Conservation (phyloP, 495 filamentous ascomycete species). For the Xylaria sp. region DNA sequence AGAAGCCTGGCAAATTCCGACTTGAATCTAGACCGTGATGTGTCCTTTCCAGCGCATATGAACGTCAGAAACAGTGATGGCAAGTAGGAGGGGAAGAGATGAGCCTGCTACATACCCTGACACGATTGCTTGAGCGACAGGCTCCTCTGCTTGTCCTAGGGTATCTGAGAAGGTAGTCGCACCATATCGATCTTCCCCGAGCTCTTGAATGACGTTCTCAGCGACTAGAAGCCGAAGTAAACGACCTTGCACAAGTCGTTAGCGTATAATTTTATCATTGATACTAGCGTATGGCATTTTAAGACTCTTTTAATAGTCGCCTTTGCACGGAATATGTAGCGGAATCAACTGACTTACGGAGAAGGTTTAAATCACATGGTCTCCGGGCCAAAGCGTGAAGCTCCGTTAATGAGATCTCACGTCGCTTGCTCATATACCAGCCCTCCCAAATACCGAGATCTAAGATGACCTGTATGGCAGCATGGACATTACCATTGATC, state of each 20-base stretch:
- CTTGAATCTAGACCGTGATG: conserved; percentile 24
- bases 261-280: background rate
- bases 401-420: conserved; percentile 20
- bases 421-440: conserved; percentile 19
- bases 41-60: background rate
- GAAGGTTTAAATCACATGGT: conserved; percentile 22
- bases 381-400: conserved; percentile 19
- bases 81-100: background rate
- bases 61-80: background rate
- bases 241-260: conserved; percentile 15
- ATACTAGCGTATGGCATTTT: background rate
- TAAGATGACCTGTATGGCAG: conserved; percentile 15
- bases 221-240: conserved; percentile 26
- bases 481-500: conserved; percentile 13
- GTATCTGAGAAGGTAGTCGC: conserved; percentile 19
- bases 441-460: conserved; percentile 28
- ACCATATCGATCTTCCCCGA: conserved; percentile 24
- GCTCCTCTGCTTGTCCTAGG: conserved; percentile 3
- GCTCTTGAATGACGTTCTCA: conserved; percentile 21
- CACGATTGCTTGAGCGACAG: conserved; percentile 20
- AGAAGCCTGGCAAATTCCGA: conserved; percentile 23
- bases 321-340: background rate
- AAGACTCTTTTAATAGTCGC: background rate
- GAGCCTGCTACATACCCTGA: conserved; percentile 13
- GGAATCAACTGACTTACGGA: conserved; percentile 16